Conservation (phyloP, 345 rosid species). For the Diplotaxis tenuifolia region DNA sequence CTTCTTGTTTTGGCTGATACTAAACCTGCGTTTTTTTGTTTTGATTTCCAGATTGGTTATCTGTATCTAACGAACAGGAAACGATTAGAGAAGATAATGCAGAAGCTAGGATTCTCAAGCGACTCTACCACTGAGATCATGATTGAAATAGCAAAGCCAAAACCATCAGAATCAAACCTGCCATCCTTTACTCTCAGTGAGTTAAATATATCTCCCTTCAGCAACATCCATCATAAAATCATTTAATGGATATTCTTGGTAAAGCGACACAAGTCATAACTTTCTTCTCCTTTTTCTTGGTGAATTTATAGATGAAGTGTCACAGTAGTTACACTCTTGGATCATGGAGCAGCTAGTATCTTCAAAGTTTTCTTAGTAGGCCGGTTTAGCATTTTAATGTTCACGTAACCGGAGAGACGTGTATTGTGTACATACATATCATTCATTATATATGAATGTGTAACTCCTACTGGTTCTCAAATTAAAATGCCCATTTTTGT, state of each 20-base stretch:
- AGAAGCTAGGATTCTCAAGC: constrained; percentile 66
- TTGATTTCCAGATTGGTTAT: constrained; percentile 59
- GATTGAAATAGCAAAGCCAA: constrained; percentile 42
- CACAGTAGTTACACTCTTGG: background rate
- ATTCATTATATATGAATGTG: background rate
- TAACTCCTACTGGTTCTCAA: background rate
- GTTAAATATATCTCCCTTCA: constrained; percentile 7
- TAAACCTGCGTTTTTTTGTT: background rate
- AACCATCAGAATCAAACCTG: constrained; percentile 30
- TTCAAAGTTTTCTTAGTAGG: background rate
- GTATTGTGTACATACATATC: background rate
- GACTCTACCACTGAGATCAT: constrained; percentile 48
- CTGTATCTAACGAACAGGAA: constrained; percentile 65
- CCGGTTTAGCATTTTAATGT: constrained; percentile 12
- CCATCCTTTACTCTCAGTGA: constrained; percentile 22
- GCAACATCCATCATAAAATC: background rate
- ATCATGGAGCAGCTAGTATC: constrained; percentile 12
- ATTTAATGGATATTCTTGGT: background rate
- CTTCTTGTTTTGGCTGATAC: background rate
- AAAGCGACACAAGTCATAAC: constrained; percentile 2
- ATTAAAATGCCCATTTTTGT: constrained; percentile 2
- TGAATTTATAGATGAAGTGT: constrained; percentile 24
- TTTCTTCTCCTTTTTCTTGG: background rate
- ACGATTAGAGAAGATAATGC: constrained; percentile 77
- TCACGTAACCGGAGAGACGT: background rate